Evolutionary conservation across 78 protist species (phyloP).

Genomic region (Dictyostelium discoideum): DNA sequence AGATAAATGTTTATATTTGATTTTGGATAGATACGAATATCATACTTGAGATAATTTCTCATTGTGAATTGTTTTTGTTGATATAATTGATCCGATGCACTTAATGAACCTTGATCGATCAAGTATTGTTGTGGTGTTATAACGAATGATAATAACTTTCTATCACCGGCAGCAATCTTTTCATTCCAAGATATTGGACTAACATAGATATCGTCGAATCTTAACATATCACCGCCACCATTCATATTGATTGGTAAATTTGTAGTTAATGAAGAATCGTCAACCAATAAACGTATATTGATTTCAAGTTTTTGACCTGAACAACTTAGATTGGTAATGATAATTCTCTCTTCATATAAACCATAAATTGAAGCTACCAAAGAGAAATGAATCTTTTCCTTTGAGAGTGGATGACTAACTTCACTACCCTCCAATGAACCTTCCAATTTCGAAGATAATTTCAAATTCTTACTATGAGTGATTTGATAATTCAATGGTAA

Average conservation of each 20-base stretch:
- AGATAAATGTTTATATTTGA: conserved; percentile 48
- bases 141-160: not conserved
- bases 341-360: conserved; percentile 55
- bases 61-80: conserved; percentile 59
- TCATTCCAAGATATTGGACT: not conserved
- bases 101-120: not conserved
- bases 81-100: not conserved
- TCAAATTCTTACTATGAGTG: conserved; percentile 29
- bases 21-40: conserved; percentile 78
- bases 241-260: conserved; percentile 57
- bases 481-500: conserved; percentile 47
- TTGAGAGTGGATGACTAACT: conserved; percentile 25
- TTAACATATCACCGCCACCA: conserved; percentile 42
- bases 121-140: conserved; percentile 28
- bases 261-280: conserved; percentile 60
- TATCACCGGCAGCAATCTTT: not conserved
- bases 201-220: conserved; percentile 65
- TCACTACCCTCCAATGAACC: conserved; percentile 76
- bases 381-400: conserved; percentile 48
- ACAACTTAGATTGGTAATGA: conserved; percentile 40
- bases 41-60: conserved; percentile 42
- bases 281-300: conserved; percentile 53
- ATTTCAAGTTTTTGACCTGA: conserved; percentile 63
- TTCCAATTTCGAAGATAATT: not conserved
- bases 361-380: conserved; percentile 34